phyloP scores from a whole-genome alignment of 305 asterid species.

The Andrographis paniculata region DNA sequence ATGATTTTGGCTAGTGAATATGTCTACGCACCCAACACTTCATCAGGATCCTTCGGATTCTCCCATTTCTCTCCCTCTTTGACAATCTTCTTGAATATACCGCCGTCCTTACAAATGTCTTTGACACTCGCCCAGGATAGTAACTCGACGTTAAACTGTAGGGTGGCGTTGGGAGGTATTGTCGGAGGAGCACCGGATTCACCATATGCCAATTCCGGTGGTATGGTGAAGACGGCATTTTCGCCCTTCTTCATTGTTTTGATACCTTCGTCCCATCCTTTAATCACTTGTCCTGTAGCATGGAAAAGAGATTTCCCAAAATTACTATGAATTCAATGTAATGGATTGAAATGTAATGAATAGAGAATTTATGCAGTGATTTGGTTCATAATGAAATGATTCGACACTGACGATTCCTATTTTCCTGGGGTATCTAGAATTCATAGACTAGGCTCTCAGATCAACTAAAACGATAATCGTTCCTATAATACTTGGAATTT shows the following conservation, averaged over 20 bases:
- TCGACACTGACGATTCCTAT: too few relatives aligned
- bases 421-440: too few relatives aligned
- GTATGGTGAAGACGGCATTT: slow-evolving; percentile 57
- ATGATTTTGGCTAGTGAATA: background rate
- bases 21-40: slow-evolving; percentile 39
- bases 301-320: background rate
- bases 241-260: slow-evolving; percentile 77
- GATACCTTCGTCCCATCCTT: slow-evolving; percentile 69
- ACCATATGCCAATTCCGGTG: slow-evolving; percentile 64
- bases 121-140: slow-evolving; percentile 67
- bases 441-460: too few relatives aligned
- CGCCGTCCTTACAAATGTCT: slow-evolving; percentile 75
- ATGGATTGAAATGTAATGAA: too few relatives aligned
- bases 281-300: slow-evolving; percentile 59
- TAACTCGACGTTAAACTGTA: slow-evolving; percentile 61
- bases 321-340: background rate
- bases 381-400: too few relatives aligned
- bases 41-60: slow-evolving; percentile 62
- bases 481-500: too few relatives aligned
- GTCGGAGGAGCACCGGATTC: slow-evolving; percentile 70
- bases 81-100: slow-evolving; percentile 54
- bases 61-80: slow-evolving; percentile 58
- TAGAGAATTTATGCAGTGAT: too few relatives aligned
- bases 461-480: too few relatives aligned
- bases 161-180: slow-evolving; percentile 64